Base-by-base conservation (phyloP, 2,329 filamentous ascomycete genomes). In the Kalaharituber pfeilii region DNA sequence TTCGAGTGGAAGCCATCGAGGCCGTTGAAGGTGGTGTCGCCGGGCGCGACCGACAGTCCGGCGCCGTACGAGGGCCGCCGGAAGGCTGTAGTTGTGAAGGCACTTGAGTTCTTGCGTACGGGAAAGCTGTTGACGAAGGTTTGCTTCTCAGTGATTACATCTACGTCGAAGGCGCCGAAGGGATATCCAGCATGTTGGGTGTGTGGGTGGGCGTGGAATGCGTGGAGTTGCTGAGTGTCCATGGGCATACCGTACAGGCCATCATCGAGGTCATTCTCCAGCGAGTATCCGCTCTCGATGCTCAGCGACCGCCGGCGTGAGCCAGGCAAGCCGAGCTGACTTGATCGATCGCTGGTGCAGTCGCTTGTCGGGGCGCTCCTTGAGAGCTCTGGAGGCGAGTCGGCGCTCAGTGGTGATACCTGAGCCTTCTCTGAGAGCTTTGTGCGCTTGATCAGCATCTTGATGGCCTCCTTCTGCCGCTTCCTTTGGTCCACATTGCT, bases 381-480 rank as follows among this genome's bases (percentile, higher is more conserved):
- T 64, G 84, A 85, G 54, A 91, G 75, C 61, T 82, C 81, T 8
- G 84, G 84, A 60, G 85, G 85, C 54, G 84, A 84, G 68, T 77
- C 75, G 59, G 68, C 68, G 65, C 69, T 70, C 44, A 67, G 64
- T 62, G 71, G 69, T 60, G 69, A 64, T 27, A 67, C 66, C 51
- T 75, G 70, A 52, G 79, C 75, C 78, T 94, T 94, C 71, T 95
- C 89, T 25, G 81, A 81, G 62, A 93, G 76, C 77, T 96, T 96
- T 67, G 91, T 96, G 67, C 82, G 80, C 79, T 94, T 95, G 75
- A 98, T 96, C 69, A 89, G 86, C 70, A 84, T 82, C 76, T 98
- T 98, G 75, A 98, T 94, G 62, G 82, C 73, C 67, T 96, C 91
- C 72, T 96, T 98, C 68, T 95, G 86, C 54, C 81, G 73, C 64